Evolutionary conservation across 2,329 filamentous ascomycete genomes (phyloP).

Genomic region (Arthrinium phaeospermum): DNA sequence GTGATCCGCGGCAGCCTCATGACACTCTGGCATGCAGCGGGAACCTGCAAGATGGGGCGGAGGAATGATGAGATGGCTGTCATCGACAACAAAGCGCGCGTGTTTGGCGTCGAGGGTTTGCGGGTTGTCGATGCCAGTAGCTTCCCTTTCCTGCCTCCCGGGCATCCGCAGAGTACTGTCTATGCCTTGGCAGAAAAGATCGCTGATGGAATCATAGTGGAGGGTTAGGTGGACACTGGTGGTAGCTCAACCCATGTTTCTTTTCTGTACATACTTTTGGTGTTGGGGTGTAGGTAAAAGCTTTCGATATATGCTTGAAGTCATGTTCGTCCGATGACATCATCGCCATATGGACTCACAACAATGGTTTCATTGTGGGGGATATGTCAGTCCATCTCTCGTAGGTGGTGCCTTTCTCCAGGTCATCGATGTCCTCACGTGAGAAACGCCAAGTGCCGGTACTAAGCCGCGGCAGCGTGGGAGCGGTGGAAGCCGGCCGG

Average conservation of each 20-base stretch:
- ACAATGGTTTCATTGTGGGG: neutral
- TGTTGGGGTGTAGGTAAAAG: neutral
- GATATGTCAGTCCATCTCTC: neutral
- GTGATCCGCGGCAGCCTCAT: slow-evolving; percentile 22
- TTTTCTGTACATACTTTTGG: neutral
- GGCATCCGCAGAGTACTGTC: slow-evolving; percentile 24
- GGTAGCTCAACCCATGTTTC: neutral
- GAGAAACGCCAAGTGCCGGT: neutral
- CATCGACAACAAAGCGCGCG: slow-evolving; percentile 26
- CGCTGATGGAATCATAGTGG: neutral
- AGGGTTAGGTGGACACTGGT: neutral
- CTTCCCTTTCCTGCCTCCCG: slow-evolving; percentile 25
- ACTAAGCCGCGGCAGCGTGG: neutral
- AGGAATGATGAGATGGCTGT: slow-evolving; percentile 26
- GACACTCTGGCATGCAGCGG: slow-evolving; percentile 27
- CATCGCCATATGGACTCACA: neutral
- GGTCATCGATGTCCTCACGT: neutral
- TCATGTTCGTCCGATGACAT: neutral
- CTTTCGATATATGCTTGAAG: neutral
- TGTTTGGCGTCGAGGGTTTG: slow-evolving; percentile 27
- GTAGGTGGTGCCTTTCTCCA: neutral
- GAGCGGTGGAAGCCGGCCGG: neutral
- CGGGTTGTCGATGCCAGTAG: slow-evolving; percentile 26
- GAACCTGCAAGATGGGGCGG: slow-evolving; percentile 30
- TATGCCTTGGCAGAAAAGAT: slow-evolving; percentile 24